Base-by-base conservation (phyloP, 1,284 basidiomycete species). In the Cutaneotrichosporon curvatum region DNA sequence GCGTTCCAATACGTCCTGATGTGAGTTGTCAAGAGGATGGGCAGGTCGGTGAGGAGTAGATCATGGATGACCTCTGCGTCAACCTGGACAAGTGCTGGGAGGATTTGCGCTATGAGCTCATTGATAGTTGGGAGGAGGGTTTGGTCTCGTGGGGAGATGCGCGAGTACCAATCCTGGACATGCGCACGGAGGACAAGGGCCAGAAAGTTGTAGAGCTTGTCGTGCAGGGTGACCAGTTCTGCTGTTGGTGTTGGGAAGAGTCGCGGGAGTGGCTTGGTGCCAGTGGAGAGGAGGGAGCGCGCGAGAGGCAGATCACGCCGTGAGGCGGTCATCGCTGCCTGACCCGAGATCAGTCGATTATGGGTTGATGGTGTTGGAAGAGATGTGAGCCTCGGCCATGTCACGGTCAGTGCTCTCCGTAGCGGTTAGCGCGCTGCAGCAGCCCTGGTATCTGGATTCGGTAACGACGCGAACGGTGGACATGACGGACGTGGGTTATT, bases 151-250 rank as follows among this genome's bases (percentile, higher is more conserved):
- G 62, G 62, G 8, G 62, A 59, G 40, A 71, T 51, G 14, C 53
- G 51, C 16, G 49, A 41, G 48, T 69, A 71, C 68, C 68, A 71
- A 40, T 52, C 50, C 21, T 51, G 48, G 16, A 67, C 50, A 49
- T 65, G 65, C 15, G 59, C 62, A 25, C 65, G 59, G 30, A 56
- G 48, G 1, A 47, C 37, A 33, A 56, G 50, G 12, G 50, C 54
- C 14, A 50, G 5, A 36, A 56, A 32, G 50, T 47, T 37, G 50
- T 56, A 56, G 22, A 43, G 25, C 3, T 42, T 23, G 8, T 38
- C 47, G 40, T 56, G 50, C 33, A 55, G 49, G 21, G n/a, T 14
- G 15, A 20, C 33, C 12, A 30, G 42, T 15, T 36, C 35, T 12
- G 23, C 31, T 3, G 28, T 36, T 14, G 36, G 23, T 3, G 32